Evolutionary conservation across 306 rosid species (phyloP).

Genomic region (Prunus armeniaca): DNA sequence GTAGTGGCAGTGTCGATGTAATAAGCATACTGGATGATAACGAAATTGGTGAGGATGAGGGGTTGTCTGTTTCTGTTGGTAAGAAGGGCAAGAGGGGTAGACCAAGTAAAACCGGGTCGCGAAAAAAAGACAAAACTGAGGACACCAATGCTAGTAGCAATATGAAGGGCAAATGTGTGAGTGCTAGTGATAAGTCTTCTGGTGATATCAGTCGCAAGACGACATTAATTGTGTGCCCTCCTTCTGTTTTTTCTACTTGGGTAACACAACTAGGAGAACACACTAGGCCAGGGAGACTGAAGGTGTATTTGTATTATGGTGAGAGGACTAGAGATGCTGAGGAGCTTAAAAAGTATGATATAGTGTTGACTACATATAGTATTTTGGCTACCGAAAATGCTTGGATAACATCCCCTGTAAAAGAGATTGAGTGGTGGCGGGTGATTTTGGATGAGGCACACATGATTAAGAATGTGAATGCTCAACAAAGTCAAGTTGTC

Average conservation of each 20-base stretch:
- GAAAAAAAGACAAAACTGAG: conserved; percentile 32
- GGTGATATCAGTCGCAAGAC: conserved; percentile 22
- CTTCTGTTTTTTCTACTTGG: conserved; percentile 78
- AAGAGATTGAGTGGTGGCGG: conserved; percentile 64
- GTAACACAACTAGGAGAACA: conserved; percentile 59
- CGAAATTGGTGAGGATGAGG: conserved; percentile 27
- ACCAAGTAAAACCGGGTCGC: conserved; percentile 7
- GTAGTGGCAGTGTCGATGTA: conserved; percentile 14
- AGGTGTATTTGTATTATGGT: conserved; percentile 66
- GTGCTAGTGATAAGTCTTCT: conserved; percentile 11
- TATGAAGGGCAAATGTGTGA: conserved; percentile 16
- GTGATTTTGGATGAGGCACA: conserved; percentile 85
- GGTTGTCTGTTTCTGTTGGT: conserved; percentile 13
- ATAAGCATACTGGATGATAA: conserved; percentile 23
- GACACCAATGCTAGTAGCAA: neutral
- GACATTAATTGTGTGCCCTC: conserved; percentile 76
- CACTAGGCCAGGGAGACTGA: conserved; percentile 47
- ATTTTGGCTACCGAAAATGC: conserved; percentile 44
- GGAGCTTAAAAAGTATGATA: conserved; percentile 56
- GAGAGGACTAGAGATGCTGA: conserved; percentile 49
- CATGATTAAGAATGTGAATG: conserved; percentile 53
- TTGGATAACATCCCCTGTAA: conserved; percentile 25
- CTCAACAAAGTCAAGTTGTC: conserved; percentile 54
- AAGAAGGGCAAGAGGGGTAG: conserved; percentile 41
- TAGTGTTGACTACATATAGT: conserved; percentile 74